phyloP scores from a whole-genome alignment of 768 basidiomycete genomes.

The Boletus coccyginus region DNA sequence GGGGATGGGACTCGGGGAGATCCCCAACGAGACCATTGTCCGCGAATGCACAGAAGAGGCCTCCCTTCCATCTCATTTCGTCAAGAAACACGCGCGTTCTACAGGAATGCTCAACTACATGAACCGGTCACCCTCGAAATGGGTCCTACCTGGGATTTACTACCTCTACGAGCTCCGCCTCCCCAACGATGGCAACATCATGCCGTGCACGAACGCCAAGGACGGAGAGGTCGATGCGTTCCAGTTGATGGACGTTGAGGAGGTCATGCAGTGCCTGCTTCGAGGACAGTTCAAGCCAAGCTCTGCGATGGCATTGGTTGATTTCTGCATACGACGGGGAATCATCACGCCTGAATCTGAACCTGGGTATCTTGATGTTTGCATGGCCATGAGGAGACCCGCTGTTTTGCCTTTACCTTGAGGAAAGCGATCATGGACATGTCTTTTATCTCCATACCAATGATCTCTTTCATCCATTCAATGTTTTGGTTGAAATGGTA shows the following conservation, averaged over 20 bases:
- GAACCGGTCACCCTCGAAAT: slow-evolving; percentile 41
- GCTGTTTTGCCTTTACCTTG: slow-evolving; percentile 21
- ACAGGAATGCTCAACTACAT: slow-evolving; percentile 40
- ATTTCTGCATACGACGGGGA: slow-evolving; percentile 41
- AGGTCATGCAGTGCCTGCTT: slow-evolving; percentile 33
- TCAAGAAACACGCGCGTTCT: slow-evolving; percentile 30
- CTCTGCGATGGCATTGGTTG: slow-evolving; percentile 41
- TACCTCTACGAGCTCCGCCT: slow-evolving; percentile 44
- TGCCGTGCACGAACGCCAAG: slow-evolving; percentile 34
- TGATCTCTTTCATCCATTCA: background rate
- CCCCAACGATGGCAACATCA: slow-evolving; percentile 32
- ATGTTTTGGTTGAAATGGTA: background rate
- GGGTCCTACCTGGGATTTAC: slow-evolving; percentile 46
- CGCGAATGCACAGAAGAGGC: slow-evolving; percentile 46
- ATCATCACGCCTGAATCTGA: slow-evolving; percentile 25
- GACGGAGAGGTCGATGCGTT: slow-evolving; percentile 46
- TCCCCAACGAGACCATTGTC: slow-evolving; percentile 35
- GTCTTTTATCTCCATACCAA: background rate
- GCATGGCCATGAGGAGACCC: slow-evolving; percentile 19
- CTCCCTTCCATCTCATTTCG: slow-evolving; percentile 36
- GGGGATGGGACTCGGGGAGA: slow-evolving; percentile 41
- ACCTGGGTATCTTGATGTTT: slow-evolving; percentile 22
- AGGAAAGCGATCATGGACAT: background rate
- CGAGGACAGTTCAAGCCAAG: slow-evolving; percentile 40
- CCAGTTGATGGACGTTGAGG: slow-evolving; percentile 34